A percentile compares a stretch with the other conserved stretches of the same genome.
phyloP scores from a whole-genome alignment of 1,139 yeast genomes.

The Suhomyces ambrosiae region DNA sequence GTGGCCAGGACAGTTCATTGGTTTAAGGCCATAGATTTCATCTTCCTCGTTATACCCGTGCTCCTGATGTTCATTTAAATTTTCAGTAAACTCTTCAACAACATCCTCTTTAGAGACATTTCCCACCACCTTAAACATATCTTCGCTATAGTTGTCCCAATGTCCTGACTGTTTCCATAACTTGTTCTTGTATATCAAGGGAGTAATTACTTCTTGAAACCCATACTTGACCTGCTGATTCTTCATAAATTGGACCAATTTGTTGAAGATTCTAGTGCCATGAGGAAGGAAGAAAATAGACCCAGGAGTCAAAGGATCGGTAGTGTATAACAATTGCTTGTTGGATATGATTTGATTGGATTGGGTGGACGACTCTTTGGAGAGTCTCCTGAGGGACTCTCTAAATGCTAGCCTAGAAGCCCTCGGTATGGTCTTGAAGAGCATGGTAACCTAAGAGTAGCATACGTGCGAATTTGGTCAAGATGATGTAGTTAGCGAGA shows the following conservation, averaged over 20 bases:
- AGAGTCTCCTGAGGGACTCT: background rate
- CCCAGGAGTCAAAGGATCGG: constrained; percentile 84
- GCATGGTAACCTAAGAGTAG: too few species aligned
- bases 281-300: constrained; percentile 87
- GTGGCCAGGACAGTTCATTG: constrained; percentile 99
- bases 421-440: background rate
- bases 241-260: constrained; percentile 78
- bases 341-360: constrained; percentile 54
- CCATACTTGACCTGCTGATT: constrained; percentile 80
- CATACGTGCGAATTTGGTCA: too few species aligned
- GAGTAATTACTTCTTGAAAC: constrained; percentile 91
- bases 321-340: constrained; percentile 71
- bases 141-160: constrained; percentile 93
- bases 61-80: constrained; percentile 17
- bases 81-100: too few species aligned
- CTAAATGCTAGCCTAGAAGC: background rate
- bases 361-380: constrained; percentile 34
- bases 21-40: constrained; percentile 77
- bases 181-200: constrained; percentile 80
- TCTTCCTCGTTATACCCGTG: constrained; percentile 14
- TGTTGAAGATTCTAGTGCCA: constrained; percentile 85
- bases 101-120: constrained; percentile 30
- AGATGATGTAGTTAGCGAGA: background rate
- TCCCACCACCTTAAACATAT: constrained; percentile 83
- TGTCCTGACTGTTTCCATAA: constrained; percentile 95